Evolutionary conservation across 345 rosid genomes (phyloP).

Genomic region (Cardiospermum halicacabum): DNA sequence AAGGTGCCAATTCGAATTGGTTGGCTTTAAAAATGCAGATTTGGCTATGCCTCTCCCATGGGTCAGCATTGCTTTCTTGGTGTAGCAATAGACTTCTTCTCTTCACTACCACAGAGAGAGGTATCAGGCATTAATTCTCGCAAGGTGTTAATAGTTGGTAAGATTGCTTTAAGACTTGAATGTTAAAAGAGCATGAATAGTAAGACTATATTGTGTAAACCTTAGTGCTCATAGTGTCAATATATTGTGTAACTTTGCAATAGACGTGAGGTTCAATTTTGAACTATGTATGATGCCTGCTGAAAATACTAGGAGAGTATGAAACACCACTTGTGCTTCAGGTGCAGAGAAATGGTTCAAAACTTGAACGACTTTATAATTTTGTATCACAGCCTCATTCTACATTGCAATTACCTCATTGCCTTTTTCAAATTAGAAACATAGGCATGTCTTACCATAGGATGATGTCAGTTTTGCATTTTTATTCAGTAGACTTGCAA

Average conservation of each 20-base stretch:
- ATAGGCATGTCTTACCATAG: slow-evolving; percentile 2
- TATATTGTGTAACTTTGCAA: slow-evolving; percentile 29
- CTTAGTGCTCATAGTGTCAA: slow-evolving; percentile 34
- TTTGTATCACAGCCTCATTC: neutral
- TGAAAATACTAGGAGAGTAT: slow-evolving; percentile 27
- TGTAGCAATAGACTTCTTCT: slow-evolving; percentile 84
- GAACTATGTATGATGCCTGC: slow-evolving; percentile 21
- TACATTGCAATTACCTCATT: slow-evolving; percentile 7
- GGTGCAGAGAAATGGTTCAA: slow-evolving; percentile 7
- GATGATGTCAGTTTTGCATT: neutral
- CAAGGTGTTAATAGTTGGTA: slow-evolving; percentile 87
- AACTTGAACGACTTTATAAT: neutral
- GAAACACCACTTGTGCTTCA: slow-evolving; percentile 16
- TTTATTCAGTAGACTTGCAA: neutral
- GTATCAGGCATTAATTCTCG: slow-evolving; percentile 75
- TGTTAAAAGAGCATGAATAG: slow-evolving; percentile 48
- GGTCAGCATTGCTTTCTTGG: slow-evolving; percentile 96
- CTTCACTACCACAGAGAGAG: slow-evolving; percentile 76
- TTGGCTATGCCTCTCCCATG: slow-evolving; percentile 72
- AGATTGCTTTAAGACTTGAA: slow-evolving; percentile 81
- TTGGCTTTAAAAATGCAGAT: slow-evolving; percentile 99
- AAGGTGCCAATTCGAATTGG: slow-evolving; percentile 93
- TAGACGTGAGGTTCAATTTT: slow-evolving; percentile 16
- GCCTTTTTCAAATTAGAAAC: neutral
- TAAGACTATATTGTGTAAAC: slow-evolving; percentile 44